A percentile compares a stretch with the other conserved stretches of the same genome.
Conservation (phyloP, 495 filamentous ascomycete genomes). For the Aspergillus heteromorphus region DNA sequence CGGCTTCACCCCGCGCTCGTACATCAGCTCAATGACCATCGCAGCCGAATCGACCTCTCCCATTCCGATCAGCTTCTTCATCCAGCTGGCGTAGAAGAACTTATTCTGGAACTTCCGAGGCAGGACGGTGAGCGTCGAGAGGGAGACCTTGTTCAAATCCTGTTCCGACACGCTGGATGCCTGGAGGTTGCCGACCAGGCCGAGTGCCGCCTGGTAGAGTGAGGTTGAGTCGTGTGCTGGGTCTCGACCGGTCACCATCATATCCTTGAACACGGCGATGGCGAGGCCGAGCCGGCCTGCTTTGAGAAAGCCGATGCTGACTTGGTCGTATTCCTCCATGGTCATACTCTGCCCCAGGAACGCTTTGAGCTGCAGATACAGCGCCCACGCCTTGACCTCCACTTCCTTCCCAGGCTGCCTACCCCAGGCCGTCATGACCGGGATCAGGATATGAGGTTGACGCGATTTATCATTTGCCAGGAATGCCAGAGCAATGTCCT, state of each 20-base stretch:
- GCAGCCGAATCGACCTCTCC: constrained; percentile 65
- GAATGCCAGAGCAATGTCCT: constrained; percentile 55
- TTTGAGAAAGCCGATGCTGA: constrained; percentile 59
- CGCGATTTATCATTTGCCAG: constrained; percentile 44
- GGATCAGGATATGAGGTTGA: constrained; percentile 58
- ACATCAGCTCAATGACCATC: constrained; percentile 63
- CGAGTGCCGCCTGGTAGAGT: constrained; percentile 42
- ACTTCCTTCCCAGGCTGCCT: constrained; percentile 31
- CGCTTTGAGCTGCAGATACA: constrained; percentile 58
- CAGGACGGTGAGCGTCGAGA: constrained; percentile 47
- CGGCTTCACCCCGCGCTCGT: constrained; percentile 56
- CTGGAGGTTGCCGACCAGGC: constrained; percentile 42
- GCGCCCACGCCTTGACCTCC: constrained; percentile 56
- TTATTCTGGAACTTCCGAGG: constrained; percentile 64
- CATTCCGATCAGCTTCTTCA: constrained; percentile 71
- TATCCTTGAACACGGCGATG: constrained; percentile 72
- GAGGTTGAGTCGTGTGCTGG: constrained; percentile 44
- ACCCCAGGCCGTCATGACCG: constrained; percentile 50
- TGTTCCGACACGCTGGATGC: constrained; percentile 40
- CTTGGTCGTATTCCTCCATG: constrained; percentile 68
- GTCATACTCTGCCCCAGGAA: constrained; percentile 57
- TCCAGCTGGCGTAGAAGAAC: constrained; percentile 77
- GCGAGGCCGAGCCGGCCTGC: constrained; percentile 56
- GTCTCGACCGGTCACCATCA: constrained; percentile 65
- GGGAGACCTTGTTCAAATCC: constrained; percentile 47